These are phyloP conservation scores for Tolypocladium sp. DNA, from an alignment of 2,329 filamentous ascomycete species.

Conservation along the genomic window DNA sequence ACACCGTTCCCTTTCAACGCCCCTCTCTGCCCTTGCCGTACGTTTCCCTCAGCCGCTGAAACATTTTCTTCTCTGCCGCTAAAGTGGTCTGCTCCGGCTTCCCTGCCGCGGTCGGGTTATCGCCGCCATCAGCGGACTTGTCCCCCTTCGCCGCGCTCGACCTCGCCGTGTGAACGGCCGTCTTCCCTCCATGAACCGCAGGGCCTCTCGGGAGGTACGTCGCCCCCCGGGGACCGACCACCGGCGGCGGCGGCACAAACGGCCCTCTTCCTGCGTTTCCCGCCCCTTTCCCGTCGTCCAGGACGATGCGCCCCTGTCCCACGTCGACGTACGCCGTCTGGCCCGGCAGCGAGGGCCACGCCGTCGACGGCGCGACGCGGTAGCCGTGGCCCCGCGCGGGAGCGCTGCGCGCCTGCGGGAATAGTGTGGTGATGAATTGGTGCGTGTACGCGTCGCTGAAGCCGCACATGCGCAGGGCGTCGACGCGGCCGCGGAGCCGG, in stretches of 20 bases:
- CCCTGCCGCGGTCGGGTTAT: not conserved
- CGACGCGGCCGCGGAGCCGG: slow-evolving; percentile 17
- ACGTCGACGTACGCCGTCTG: slow-evolving; percentile 18
- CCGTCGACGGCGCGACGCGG: slow-evolving; percentile 19
- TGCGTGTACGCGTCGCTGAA: slow-evolving; percentile 22
- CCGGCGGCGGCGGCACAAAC: slow-evolving; percentile 15
- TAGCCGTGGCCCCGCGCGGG: slow-evolving; percentile 10
- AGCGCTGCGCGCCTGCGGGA: slow-evolving; percentile 5
- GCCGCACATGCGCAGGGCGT: slow-evolving; percentile 25
- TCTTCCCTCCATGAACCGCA: not conserved
- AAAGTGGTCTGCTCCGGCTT: not conserved
- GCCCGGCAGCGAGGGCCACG: slow-evolving; percentile 18
- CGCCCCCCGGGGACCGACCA: slow-evolving; percentile 5
- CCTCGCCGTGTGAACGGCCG: not conserved
- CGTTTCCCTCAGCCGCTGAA: not conserved
- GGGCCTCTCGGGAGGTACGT: not conserved
- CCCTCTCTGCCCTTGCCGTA: not conserved
- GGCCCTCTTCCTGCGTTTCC: slow-evolving; percentile 10
- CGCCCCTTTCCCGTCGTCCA: slow-evolving; percentile 1
- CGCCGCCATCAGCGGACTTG: not conserved
- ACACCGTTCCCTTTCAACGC: not conserved
- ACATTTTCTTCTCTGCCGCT: not conserved
- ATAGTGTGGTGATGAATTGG: slow-evolving; percentile 16
- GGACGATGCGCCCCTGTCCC: slow-evolving; percentile 10
- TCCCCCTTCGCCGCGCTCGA: not conserved